Conservation (phyloP, 306 rosid genomes). For the Sicyos baderoa region DNA sequence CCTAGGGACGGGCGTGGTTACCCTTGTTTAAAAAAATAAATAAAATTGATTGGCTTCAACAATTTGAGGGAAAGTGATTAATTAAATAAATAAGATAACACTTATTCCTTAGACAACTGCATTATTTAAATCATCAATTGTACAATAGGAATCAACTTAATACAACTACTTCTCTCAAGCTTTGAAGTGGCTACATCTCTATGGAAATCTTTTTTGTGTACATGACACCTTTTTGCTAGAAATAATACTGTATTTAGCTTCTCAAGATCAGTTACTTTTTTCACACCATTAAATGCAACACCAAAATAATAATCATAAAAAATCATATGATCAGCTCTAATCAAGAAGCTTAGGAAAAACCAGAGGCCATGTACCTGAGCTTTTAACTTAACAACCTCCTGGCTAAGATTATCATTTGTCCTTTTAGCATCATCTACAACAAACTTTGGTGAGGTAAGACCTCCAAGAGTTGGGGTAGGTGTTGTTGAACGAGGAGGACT, state of each 20-base stretch:
- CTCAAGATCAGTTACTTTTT: not conserved
- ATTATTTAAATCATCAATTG: constrained; percentile 6
- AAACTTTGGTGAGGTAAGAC: constrained; percentile 89
- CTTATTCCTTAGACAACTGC: not conserved
- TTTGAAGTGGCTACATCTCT: not conserved
- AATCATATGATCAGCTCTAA: not conserved
- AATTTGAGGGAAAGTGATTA: not conserved
- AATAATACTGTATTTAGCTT: not conserved
- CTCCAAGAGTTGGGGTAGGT: constrained; percentile 96
- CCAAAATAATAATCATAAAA: constrained; percentile 4
- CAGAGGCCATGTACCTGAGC: constrained; percentile 47
- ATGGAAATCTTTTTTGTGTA: not conserved
- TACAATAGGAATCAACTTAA: constrained; percentile 4
- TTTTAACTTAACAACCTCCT: constrained; percentile 86
- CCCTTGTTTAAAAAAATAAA: too few relatives aligned
- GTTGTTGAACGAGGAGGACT: constrained; percentile 99
- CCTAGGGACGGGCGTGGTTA: too few relatives aligned
- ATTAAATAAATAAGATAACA: not conserved
- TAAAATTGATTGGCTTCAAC: constrained; percentile 2
- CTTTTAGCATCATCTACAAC: constrained; percentile 84
- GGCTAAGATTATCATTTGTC: constrained; percentile 82
- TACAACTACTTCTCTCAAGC: not conserved
- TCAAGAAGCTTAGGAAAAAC: constrained; percentile 9
- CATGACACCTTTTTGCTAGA: not conserved
- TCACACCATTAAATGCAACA: not conserved